Base-by-base conservation (phyloP, 805 yeast species). In the Sugiyamaella boreocaroliniensis region DNA sequence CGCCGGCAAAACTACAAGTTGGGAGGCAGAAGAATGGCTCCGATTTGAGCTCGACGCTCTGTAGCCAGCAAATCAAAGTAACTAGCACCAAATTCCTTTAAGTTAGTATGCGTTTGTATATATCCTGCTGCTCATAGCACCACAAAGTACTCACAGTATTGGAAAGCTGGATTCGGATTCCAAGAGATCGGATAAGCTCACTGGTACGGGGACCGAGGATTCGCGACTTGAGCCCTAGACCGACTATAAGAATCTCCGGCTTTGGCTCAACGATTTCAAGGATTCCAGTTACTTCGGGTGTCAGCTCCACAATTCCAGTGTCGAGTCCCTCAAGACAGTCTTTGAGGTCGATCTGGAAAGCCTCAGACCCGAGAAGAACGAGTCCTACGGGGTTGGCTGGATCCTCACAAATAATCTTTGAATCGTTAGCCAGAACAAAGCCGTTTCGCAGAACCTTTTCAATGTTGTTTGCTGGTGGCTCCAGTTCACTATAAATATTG, bases 11-110 rank as follows among this genome's bases (percentile, higher is more conserved):
- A 10, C 43, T 67, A 79, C 56, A 81, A 66, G 56, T 82, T 78
- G 2, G 92, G 86, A 19, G 95, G 88, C 43, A 88, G 70, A 47
- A 87, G 70, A 32, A 87, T 68, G 0, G 86, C 93, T 1, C 82
- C 89, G n/a, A 87, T 81, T 32, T 81, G 82, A 22, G 75, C 71
- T 0, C 90, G 88, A 58, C 95, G 73, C 64, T 88, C 95, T 0
- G 92, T 85, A 0, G 92, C 89, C 54, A 87, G 68, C 43, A 87
- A 68, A 61, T 87, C 92, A 68, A 78, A 88, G 56, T 78, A 82
- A 57, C 79, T 76, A 11, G 86, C 90, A 0, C 88, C 86, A 58
- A 78, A 78, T 29, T 55, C 54, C 66, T 63, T 53, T 26, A n/a
- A n/a, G 42, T 37, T 22, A 18, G 47, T 47, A 40, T 8, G 20